These are phyloP conservation scores for Acacia pycnantha DNA, from an alignment of 331 rosid genomes.

Conservation along the genomic window DNA sequence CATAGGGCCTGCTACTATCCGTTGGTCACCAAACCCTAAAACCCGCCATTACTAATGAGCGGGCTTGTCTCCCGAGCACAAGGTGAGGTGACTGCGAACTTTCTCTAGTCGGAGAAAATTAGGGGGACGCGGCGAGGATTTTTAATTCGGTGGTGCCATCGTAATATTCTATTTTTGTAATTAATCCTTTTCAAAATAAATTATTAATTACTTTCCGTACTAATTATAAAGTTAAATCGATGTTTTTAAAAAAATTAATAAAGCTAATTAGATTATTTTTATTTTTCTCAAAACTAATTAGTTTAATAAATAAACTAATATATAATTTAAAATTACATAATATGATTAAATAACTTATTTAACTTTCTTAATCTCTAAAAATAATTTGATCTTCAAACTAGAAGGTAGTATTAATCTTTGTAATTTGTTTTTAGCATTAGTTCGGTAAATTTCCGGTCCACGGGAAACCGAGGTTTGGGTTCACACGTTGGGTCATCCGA, in stretches of 20 bases:
- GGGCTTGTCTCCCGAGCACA: neutral
- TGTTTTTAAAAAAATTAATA: no score
- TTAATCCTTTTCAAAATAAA: neutral
- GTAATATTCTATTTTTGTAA: slow-evolving; percentile 30
- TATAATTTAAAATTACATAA: no score
- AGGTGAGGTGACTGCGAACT: neutral
- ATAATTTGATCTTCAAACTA: no score
- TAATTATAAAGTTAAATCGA: no score
- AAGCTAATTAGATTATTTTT: no score
- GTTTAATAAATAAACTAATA: no score
- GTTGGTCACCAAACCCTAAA: slow-evolving; percentile 39
- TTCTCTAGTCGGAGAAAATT: slow-evolving; percentile 43
- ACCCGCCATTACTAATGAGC: slow-evolving; percentile 50
- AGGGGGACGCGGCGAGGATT: slow-evolving; percentile 23
- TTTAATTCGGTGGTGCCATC: slow-evolving; percentile 42
- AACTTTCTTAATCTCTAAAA: no score
- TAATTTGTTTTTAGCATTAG: neutral
- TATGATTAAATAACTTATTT: no score
- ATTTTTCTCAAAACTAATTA: no score
- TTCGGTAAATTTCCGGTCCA: neutral
- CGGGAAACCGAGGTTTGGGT: neutral
- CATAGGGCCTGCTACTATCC: slow-evolving; percentile 37
- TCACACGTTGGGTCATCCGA: neutral
- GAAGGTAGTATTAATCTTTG: neutral
- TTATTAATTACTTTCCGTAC: neutral